Evolutionary conservation across 2,329 filamentous ascomycete genomes (phyloP).

Genomic region (Penicillium sp.): DNA sequence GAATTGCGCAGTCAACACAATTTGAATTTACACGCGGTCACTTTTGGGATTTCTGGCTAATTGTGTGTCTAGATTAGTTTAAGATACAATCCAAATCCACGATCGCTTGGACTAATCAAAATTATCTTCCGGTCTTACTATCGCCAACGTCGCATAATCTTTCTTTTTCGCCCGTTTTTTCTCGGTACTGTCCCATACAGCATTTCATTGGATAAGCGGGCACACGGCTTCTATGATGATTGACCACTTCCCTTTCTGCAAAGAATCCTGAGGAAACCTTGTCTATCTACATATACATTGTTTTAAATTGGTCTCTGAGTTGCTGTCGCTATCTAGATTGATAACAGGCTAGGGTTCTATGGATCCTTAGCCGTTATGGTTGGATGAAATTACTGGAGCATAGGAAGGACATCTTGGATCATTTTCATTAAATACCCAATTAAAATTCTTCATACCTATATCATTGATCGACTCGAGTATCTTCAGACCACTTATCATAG

Average conservation of each 20-base stretch:
- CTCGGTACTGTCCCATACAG: neutral
- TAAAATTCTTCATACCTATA: too few relatives aligned
- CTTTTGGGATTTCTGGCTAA: neutral
- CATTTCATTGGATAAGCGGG: neutral
- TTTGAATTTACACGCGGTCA: neutral
- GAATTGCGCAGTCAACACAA: conserved; percentile 6
- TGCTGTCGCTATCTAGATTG: neutral
- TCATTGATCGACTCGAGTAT: too few relatives aligned
- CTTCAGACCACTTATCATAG: too few relatives aligned
- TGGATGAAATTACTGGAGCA: too few relatives aligned
- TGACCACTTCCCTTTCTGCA: neutral
- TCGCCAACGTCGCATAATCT: neutral
- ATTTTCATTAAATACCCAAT: too few relatives aligned
- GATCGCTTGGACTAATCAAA: neutral
- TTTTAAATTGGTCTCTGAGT: neutral
- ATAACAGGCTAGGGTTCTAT: too few relatives aligned
- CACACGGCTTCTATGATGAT: neutral
- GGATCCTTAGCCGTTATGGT: too few relatives aligned
- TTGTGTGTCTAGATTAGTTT: neutral
- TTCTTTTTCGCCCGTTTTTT: neutral
- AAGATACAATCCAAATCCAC: neutral
- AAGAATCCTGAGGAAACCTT: neutral
- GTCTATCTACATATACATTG: neutral
- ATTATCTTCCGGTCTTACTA: neutral
- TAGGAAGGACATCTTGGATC: too few relatives aligned